phyloP scores from a whole-genome alignment of 768 basidiomycete genomes.

The Ramaria rubella region DNA sequence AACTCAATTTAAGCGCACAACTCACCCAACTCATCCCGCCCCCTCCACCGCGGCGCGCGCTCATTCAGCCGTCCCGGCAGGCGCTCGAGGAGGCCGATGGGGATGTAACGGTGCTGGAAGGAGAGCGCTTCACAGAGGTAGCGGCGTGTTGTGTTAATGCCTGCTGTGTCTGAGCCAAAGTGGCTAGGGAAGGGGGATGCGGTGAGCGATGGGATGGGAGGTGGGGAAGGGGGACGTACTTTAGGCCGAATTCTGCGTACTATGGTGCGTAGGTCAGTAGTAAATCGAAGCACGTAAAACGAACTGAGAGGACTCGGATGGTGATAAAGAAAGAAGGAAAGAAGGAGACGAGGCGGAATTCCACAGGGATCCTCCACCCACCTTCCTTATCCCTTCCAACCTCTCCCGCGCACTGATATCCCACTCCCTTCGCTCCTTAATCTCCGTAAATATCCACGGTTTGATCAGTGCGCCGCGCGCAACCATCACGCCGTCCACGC shows the following conservation, averaged over 20 bases:
- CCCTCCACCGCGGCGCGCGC: conserved; percentile 79
- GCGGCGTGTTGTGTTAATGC: conserved; percentile 84
- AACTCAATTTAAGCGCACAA: too few species aligned
- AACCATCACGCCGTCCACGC: conserved; percentile 94
- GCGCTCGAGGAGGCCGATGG: conserved; percentile 82
- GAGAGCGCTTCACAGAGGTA: conserved; percentile 94
- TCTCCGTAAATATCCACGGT: conserved; percentile 93
- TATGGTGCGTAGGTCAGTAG: conserved; percentile 23
- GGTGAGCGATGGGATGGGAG: not conserved
- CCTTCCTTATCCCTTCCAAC: conserved; percentile 70
- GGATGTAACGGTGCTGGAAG: conserved; percentile 94
- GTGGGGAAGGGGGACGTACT: conserved; percentile 34
- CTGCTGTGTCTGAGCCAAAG: conserved; percentile 82
- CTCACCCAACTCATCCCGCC: conserved; percentile 85
- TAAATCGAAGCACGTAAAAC: not conserved
- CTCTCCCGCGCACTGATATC: conserved; percentile 84
- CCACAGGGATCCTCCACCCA: too few species aligned
- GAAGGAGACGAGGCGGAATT: not conserved
- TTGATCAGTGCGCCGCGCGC: conserved; percentile 94
- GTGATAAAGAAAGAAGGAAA: too few species aligned
- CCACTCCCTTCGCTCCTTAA: conserved; percentile 90
- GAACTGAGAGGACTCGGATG: not conserved
- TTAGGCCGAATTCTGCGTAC: conserved; percentile 85
- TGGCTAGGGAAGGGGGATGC: conserved; percentile 38
- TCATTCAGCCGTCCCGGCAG: conserved; percentile 85